A percentile compares a stretch with the other conserved stretches of the same genome.
These are phyloP conservation scores for Jimgerdemannia flammicorona DNA, from an alignment of 192 early-diverging fungal species.

Conservation along the genomic window DNA sequence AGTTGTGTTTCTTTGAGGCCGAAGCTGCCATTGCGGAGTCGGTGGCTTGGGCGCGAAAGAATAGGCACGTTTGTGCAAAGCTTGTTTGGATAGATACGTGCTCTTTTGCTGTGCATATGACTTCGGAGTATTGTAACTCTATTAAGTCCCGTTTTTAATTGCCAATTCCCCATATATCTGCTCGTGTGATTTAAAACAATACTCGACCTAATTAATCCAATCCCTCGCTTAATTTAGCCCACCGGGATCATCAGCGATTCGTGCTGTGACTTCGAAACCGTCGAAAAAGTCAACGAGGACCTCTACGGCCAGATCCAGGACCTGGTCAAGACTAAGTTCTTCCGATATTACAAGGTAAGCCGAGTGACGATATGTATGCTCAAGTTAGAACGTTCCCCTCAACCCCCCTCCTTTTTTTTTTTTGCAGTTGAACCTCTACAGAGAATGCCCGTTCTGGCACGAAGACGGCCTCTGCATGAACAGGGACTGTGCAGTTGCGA, in stretches of 20 bases:
- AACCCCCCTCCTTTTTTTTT: neutral
- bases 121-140: no score
- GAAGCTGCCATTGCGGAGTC: constrained; percentile 4
- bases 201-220: no score
- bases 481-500: constrained; percentile 65
- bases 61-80: constrained; percentile 7
- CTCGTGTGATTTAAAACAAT: no score
- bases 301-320: constrained; percentile 64
- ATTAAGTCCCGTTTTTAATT: no score
- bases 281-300: constrained; percentile 73
- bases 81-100: neutral
- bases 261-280: constrained; percentile 68
- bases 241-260: constrained; percentile 56
- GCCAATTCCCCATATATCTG: no score
- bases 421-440: constrained; percentile 64
- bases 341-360: constrained; percentile 83
- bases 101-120: neutral
- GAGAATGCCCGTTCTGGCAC: constrained; percentile 74
- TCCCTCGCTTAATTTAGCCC: constrained; percentile 28
- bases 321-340: constrained; percentile 84
- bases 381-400: no score
- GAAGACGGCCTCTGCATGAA: constrained; percentile 59
- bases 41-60: constrained; percentile 7
- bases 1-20: constrained; percentile 1
- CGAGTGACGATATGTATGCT: no score